Evolutionary conservation across 2,329 filamentous ascomycete genomes (phyloP), one percentile per base, ranked within the genome.

Genomic region (Dissoconium aciculare): DNA sequence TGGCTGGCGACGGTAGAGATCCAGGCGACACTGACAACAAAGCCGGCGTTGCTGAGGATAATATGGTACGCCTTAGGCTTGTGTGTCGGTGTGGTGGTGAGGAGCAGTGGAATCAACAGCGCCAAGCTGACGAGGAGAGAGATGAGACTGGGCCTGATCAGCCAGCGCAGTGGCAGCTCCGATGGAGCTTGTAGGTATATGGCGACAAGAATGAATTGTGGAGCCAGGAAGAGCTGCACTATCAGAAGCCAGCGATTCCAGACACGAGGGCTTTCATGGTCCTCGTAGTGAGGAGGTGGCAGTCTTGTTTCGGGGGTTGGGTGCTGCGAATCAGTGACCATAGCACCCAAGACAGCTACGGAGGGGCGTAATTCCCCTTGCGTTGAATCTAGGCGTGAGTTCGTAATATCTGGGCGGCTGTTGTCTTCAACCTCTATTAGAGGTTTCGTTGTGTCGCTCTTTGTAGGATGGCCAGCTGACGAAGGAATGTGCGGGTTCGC

Each of bases 1-100:
- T 98, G 87, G 19, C 83, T 82, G 2, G 89, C 87, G 44, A 98
- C 84, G 2, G 83, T 89, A 23, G 83, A 89, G 45, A 95, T 94
- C 89, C 91, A 98, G 14, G 82, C 79, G 34, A 95, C 89, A 38
- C 79, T 75, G 35, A 95, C 91, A 5, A 78, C 63, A 50, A 98
- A 98, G 5, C 91, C 89, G 19, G 91, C 62, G 47, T 93, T 82
- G 50, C 84, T 92, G 27, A 95, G 66, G 14, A 87, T 50, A 28
- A 76, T 77, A 36, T 85, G 78, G 54, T 81, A 81, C 13, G 36
- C 21, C 39, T 67, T 71, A 0, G 81, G 78, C 16, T 76, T 74
- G 17, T 66, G 67, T 29, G 71, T 63, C 5, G 76, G 66, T 1
- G 68, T 70, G 0, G 85, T 91, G 12, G 74, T 74, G 3, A 72